A percentile compares a stretch with the other conserved stretches of the same genome.
Evolutionary conservation across 1,284 basidiomycete genomes (phyloP).

Genomic region (Pseudomicrostroma phylloplanum): DNA sequence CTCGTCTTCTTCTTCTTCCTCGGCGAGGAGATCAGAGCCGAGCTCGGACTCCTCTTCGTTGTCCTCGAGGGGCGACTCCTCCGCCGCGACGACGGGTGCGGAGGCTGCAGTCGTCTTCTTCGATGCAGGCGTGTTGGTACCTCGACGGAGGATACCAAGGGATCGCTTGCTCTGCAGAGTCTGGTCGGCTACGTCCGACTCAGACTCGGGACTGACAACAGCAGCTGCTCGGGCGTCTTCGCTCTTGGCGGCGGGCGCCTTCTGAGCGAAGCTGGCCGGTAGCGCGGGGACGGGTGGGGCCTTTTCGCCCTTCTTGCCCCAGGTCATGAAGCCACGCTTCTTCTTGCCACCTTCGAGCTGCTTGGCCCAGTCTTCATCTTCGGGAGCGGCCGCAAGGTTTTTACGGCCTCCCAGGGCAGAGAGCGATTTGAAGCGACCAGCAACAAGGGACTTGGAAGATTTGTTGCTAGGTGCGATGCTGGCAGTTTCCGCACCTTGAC

Average conservation of each 20-base stretch:
- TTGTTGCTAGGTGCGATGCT: background rate
- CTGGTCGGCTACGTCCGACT: too few species aligned
- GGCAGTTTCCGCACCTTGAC: background rate
- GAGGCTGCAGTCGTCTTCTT: background rate
- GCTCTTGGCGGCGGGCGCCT: background rate
- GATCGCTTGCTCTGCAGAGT: too few species aligned
- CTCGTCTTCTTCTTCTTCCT: too few species aligned
- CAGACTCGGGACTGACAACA: background rate
- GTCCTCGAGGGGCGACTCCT: background rate
- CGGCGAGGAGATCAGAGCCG: too few species aligned
- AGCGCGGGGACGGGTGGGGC: background rate
- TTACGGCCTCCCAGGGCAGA: background rate
- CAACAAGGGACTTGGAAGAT: background rate
- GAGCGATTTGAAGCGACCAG: background rate
- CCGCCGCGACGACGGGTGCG: background rate
- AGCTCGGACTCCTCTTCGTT: background rate
- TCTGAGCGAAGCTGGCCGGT: background rate
- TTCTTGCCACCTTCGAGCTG: background rate
- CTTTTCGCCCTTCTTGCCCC: background rate
- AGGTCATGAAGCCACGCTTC: background rate
- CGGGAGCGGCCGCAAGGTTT: background rate
- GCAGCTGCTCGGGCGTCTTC: background rate
- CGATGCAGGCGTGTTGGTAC: background rate
- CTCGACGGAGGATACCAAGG: too few species aligned
- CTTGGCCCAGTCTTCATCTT: background rate